Base-by-base conservation (phyloP, 2,329 filamentous ascomycete genomes). In the Fusarium xylarioides region DNA sequence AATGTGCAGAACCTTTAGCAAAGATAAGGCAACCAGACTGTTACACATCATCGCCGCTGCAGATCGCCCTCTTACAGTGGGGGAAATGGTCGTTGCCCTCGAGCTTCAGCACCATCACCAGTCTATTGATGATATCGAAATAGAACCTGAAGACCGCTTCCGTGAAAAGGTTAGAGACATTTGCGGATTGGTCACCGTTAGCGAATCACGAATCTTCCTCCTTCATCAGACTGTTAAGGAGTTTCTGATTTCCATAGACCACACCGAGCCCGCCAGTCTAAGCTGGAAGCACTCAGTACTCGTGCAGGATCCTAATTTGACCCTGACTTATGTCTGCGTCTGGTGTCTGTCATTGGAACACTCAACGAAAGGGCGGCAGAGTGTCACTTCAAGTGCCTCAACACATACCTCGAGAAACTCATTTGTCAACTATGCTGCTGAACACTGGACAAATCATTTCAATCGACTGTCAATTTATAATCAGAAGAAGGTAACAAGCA, bases 211-310 rank as follows among this genome's bases (percentile, higher is more conserved):
- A n/a, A 18, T 49, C 1, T 43, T 43, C 5, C 46, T 49, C 32
- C 28, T 49, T 1, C 46, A 49, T 2, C 46, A 49, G 7, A 49
- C 46, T 18, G 46, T 32, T 0, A 49, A 49, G 7, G 46, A 49
- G 3, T 49, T 49, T 32, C 10, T 49, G 21, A 49, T 49, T 7
- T 32, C 46, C 0, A 12, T 2, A 5, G 7, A 32, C 2, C 7
- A 32, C 7, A 0, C 28, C 0, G 14, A 11, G 4, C 28, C 28
- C 0, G 0, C 28, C 3, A n/a, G 46, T 23, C 7, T 12, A 32
- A n/a, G 19, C 46, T 32, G 28, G 46, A 49, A 49, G 11, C 46
- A 49, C 0, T 49, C 46, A 7, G 1, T 49, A 12, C 28, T 32
- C 21, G 14, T 4, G 7, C 4, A 5, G 4, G 46, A 12, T 7